Base-by-base conservation (phyloP, 2,329 filamentous ascomycete species). In the Pseudogymnoascus sp. region DNA sequence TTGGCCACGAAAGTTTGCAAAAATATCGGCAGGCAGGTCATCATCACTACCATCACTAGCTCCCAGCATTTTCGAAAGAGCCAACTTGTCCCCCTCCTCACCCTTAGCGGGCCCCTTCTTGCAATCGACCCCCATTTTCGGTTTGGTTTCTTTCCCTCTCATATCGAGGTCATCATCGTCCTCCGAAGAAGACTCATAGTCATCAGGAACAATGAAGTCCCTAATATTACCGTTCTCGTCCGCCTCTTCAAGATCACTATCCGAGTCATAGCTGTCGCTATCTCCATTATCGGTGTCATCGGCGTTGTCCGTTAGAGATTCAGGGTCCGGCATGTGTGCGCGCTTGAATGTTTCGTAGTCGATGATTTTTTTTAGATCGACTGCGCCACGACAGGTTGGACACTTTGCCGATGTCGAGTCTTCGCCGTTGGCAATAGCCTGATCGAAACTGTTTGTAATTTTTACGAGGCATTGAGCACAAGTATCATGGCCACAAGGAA, bases 401-500 rank as follows among this genome's bases (percentile, higher is more conserved):
- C 92, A 97, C 71, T 83, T 72, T 3, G 45, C 59, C 7, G 60
- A 61, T 12, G 38, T 62, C 23, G 61, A 75, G 62, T 89, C 87
- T 35, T 85, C 78, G 4, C 86, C 89, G 63, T 84, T 79, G 29
- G 78, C 81, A 43, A 88, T 76, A 64, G 78, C 79, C 61, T 79
- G 77, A 1, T 80, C 75, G 3, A 86, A 74, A 45, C 76, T 84
- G 65, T 91, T 89, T 0, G 81, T 80, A 55, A 95, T 81, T 62
- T 82, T 84, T 5, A 84, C 81, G 65, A 94, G 86, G 71, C 92
- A 96, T 65, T 92, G 88, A 0, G 81, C 77, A 73, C 92, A 96
- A 23, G 86, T 85, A 64, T 87, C 84, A 70, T 96, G 92, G 1
- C 92, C 92, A 70, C 92, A 96, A 1, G 91, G 91, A 60, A 91